Base-by-base conservation (phyloP, 1,284 basidiomycete species). In the Boletus sp. region DNA sequence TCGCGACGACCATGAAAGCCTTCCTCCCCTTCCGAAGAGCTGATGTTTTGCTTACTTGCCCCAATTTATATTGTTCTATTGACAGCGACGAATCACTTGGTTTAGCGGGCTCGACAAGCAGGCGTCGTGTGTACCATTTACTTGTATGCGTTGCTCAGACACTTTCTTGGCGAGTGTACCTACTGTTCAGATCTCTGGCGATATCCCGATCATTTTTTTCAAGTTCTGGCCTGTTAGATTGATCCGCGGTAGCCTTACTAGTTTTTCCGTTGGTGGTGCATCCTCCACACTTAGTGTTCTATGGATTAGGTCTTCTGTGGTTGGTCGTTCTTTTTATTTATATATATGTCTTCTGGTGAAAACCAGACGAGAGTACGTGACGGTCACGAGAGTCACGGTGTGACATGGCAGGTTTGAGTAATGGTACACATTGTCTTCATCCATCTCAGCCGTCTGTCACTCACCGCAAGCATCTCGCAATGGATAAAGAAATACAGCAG, bases 401-500 rank as follows among this genome's bases (percentile, higher is more conserved):
- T 63, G 50, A 64, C 61, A 46, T 27, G 13, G 41, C 42, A 45
- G 49, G 48, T 51, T 49, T 59, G 54, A 48, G 50, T 57, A 54
- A 54, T 49, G 22, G 41, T 6, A 46, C 46, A 48, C 56, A 51
- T 64, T 57, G 61, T 52, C 54, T 22, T 32, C 6, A 14, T 22
- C 37, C 44, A 56, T 46, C 44, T 46, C 35, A 20, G 12, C 22
- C 26, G 51, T 48, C 20, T 23, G 44, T 52, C 37, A 5, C 10
- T 41, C 48, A 16, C 43, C 23, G 34, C 41, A 30, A 35, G 25
- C 34, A 19, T 4, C 40, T 29, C 19, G 26, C 51, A 50, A 77
- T 71, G 74, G 69, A 75, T 37, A 68, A 59, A 50, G 69, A 78
- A 58, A 57, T 75, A 22, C 60, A 64, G 34, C 76, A 78, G 50